A percentile compares a stretch with the other conserved stretches of the same genome.
Evolutionary conservation across 768 basidiomycete genomes (phyloP).

Genomic region (button mushroom (Agaricus bisporus)): DNA sequence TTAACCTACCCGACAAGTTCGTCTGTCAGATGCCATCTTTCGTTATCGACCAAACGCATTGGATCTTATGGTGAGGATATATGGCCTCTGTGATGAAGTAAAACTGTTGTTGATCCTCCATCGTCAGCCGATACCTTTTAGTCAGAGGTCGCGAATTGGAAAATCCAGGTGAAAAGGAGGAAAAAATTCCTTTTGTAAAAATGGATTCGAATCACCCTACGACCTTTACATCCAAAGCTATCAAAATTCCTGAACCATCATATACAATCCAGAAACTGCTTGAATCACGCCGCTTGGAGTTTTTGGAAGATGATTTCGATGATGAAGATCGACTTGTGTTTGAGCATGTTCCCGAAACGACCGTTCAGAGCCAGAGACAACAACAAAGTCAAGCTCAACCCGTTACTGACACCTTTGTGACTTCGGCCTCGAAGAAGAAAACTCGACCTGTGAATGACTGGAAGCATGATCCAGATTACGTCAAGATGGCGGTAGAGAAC

Average conservation of each 20-base stretch:
- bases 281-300: constrained; percentile 30
- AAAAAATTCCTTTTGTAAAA: constrained; percentile 32
- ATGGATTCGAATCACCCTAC: constrained; percentile 45
- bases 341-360: constrained; percentile 18
- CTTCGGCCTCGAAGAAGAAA: constrained; percentile 16
- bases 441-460: constrained; percentile 35
- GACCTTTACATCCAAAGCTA: constrained; percentile 26
- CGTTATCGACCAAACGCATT: constrained; percentile 58
- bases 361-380: constrained; percentile 8
- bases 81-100: not conserved
- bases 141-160: constrained; percentile 30
- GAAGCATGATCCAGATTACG: constrained; percentile 49
- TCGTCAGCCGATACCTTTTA: constrained; percentile 49
- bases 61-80: constrained; percentile 58
- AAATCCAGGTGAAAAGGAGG: not conserved
- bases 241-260: constrained; percentile 54
- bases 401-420: constrained; percentile 11
- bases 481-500: constrained; percentile 33
- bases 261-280: constrained; percentile 48
- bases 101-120: not conserved
- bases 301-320: constrained; percentile 39
- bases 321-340: constrained; percentile 45
- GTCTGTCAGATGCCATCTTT: constrained; percentile 47
- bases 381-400: not conserved
- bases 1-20: constrained; percentile 53